Base-by-base conservation (phyloP, 23 red algal genomes). In the Agarophyton chilense region DNA sequence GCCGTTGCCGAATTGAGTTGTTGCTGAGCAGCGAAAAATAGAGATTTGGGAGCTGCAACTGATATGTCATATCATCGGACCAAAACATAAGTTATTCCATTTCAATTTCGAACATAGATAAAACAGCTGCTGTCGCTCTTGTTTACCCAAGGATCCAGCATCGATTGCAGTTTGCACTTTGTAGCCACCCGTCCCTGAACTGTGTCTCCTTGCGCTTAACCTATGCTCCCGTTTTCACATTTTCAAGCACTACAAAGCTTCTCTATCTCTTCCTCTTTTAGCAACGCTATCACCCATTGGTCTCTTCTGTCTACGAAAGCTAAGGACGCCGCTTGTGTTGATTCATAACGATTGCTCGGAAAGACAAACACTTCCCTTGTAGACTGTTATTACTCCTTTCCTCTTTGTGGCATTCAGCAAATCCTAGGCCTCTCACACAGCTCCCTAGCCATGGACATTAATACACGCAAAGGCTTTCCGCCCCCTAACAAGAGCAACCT, bases 401-500 rank as follows among this genome's bases (percentile, higher is more conserved):
- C 22, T 35, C 31, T 31, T 25, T 29, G 60, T 65, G 4, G 31
- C 60, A 65, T 7, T 6, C 1, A 36, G 9, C 31, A 7, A 10
- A 26, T 35, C 60, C 35, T 36, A 26, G 18, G 60, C 60, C 18
- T 65, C 33, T 65, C 60, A 36, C 29, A 65, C 60, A 65, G 22
- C 36, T 74, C 47, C 4, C 9, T 74, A 47, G 38, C 38, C n/a
- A 74, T 74, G 68, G 68, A 74, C 36, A 47, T 74, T 34, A 74
- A 33, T 35, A 47, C 68, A 4, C 68, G 68, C 68, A 74, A 74
- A 49, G 68, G 68, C 25, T 74, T 74, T 49, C 68, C 68, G 10
- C 68, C 68, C 21, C 68, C 68, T 10, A 43, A 74, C 68, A 74
- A 49, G 68, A 74, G 68, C 68, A 74, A 74, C 68, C 41, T 74